Base-by-base conservation (phyloP, 2,329 filamentous ascomycete genomes). In the Berkeleyomyces basicola region DNA sequence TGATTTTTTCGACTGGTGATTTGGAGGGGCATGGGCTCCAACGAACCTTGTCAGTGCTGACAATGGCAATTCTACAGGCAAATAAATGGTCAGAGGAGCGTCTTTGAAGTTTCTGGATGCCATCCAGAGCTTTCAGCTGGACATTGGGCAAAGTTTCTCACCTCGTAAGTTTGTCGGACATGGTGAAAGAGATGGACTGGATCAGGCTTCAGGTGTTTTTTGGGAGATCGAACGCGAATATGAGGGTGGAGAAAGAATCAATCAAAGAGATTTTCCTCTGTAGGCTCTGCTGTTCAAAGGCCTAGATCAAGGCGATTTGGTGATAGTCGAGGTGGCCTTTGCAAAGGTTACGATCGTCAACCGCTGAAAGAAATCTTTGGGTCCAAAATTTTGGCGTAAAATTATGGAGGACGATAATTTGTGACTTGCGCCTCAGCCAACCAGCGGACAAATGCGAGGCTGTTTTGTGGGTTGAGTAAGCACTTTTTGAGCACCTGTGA, bases 141-240 rank as follows among this genome's bases (percentile, higher is more conserved):
- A 23, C 9, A 36, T 37, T 55, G 51, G 39, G 23, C 1, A 23
- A 31, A 36, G 55, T 57, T 63, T 72, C 84, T 70, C 84, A 96
- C 90, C 91, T 88, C 70, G 92, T 97, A 71, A 96, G 84, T 78
- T 88, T 96, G 82, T 96, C 90, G 73, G 88, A 82, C 90, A 96
- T 96, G 72, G 70, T 81, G 57, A 53, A 59, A 44, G 47, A 37
- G 31, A 40, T 23, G 44, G 23, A n/a, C 11, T 40, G 37, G 33
- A 36, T 14, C 40, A 7, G n/a, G 33, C 40, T 42, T 4, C 44
- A 59, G 31, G 14, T 14, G 59, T 2, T 42, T 23, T 40, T 49
- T 14, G 39, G 7, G 14, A 11, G 7, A 42, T 59, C 36, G 36
- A 33, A 42, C 57, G 4, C 14, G 44, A 47, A 47, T 47, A 14